phyloP scores from a whole-genome alignment of 2,329 filamentous ascomycete genomes.

The Aspergillus terreus region DNA sequence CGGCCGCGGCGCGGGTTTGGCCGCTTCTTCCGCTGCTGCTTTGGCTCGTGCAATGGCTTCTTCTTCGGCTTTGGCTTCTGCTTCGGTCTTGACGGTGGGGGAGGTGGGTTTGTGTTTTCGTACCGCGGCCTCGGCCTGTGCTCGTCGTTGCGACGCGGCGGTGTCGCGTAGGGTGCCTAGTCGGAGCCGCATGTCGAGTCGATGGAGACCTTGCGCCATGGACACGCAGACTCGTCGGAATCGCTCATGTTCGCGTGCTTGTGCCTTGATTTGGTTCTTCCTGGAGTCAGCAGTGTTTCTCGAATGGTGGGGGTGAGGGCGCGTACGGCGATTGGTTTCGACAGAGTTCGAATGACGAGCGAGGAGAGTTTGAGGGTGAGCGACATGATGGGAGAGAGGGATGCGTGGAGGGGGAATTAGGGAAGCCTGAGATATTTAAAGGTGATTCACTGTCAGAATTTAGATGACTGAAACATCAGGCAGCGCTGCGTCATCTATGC shows the following conservation, averaged over 20 bases:
- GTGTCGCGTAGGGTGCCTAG: slow-evolving; percentile 62
- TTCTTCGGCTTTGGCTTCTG: slow-evolving; percentile 55
- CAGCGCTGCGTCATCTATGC: slow-evolving; percentile 1
- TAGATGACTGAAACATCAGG: slow-evolving; percentile 11
- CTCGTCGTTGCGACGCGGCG: slow-evolving; percentile 46
- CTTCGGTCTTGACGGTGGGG: slow-evolving; percentile 61
- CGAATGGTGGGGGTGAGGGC: background rate
- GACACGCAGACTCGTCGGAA: slow-evolving; percentile 60
- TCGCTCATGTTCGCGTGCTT: slow-evolving; percentile 65
- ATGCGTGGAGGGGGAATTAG: background rate
- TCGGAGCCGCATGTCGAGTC: slow-evolving; percentile 65
- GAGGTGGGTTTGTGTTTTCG: slow-evolving; percentile 50
- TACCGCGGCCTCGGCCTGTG: slow-evolving; percentile 52
- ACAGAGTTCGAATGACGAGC: slow-evolving; percentile 60
- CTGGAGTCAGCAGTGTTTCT: slow-evolving; percentile 17
- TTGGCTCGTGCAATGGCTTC: slow-evolving; percentile 43
- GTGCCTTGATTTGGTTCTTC: slow-evolving; percentile 65
- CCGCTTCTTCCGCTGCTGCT: slow-evolving; percentile 43
- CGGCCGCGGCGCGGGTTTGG: slow-evolving; percentile 46
- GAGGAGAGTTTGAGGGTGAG: slow-evolving; percentile 65
- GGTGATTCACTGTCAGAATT: background rate
- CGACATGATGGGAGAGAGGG: slow-evolving; percentile 47
- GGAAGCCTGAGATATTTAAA: background rate
- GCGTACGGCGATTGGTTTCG: slow-evolving; percentile 64
- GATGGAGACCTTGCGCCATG: slow-evolving; percentile 62